These are phyloP conservation scores for Lachancea fermentati DNA, from an alignment of 805 yeast genomes.

Conservation along the genomic window DNA sequence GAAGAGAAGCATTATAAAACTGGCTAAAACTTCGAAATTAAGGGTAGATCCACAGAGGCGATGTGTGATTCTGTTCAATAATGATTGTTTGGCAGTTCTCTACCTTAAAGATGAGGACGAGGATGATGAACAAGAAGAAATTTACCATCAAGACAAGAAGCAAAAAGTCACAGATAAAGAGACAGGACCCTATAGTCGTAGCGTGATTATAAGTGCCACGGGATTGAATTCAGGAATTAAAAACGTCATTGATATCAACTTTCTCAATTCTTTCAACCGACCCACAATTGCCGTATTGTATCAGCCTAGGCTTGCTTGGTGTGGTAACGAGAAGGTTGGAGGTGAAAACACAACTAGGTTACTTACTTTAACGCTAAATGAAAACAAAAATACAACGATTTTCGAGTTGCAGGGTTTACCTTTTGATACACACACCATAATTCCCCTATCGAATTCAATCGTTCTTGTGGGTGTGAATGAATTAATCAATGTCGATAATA, in stretches of 20 bases:
- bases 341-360: conserved; percentile 19
- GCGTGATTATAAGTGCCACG: conserved; percentile 54
- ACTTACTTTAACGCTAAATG: conserved; percentile 47
- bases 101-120: conserved; percentile 51
- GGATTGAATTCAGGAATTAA: conserved; percentile 51
- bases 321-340: conserved; percentile 42
- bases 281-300: conserved; percentile 73
- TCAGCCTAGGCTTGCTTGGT: conserved; percentile 64
- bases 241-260: conserved; percentile 65
- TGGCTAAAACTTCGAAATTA: conserved; percentile 38
- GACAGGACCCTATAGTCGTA: conserved; percentile 21
- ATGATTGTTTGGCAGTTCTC: conserved; percentile 64
- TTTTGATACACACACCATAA: conserved; percentile 59
- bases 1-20: conserved; percentile 37
- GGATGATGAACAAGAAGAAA: conserved; percentile 23
- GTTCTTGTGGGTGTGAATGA: conserved; percentile 70
- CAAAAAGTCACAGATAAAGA: conserved; percentile 3
- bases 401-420: conserved; percentile 62
- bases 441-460: conserved; percentile 63
- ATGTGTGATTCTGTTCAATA: conserved; percentile 53
- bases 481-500: conserved; percentile 67
- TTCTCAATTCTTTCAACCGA: conserved; percentile 67
- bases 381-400: conserved; percentile 59
- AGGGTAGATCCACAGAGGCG: conserved; percentile 57
- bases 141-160: conserved; percentile 5